Evolutionary conservation across 768 basidiomycete species (phyloP).

Genomic region (Agaricus sinodeliciosus): DNA sequence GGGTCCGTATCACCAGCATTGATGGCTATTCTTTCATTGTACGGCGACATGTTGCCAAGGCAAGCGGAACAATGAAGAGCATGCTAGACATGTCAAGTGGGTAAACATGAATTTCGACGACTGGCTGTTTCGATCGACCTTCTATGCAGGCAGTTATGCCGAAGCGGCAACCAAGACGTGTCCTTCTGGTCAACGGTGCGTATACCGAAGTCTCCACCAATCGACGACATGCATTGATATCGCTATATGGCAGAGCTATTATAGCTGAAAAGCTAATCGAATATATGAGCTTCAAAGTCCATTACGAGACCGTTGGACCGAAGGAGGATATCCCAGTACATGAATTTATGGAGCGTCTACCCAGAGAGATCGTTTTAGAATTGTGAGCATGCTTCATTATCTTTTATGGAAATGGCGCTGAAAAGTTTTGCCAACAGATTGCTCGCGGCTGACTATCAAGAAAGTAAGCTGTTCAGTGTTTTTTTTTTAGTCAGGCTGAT

Average conservation of each 20-base stretch:
- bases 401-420: not conserved
- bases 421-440: slow-evolving; percentile 28
- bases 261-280: slow-evolving; percentile 87
- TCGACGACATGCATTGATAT: not conserved
- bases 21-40: slow-evolving; percentile 84
- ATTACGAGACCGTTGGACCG: slow-evolving; percentile 62
- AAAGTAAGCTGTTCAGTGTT: slow-evolving; percentile 31
- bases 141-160: slow-evolving; percentile 54
- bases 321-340: slow-evolving; percentile 73
- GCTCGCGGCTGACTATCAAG: slow-evolving; percentile 60
- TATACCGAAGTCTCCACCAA: not conserved
- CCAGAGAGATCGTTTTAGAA: slow-evolving; percentile 84
- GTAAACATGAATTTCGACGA: slow-evolving; percentile 13
- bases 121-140: not conserved
- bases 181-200: slow-evolving; percentile 65
- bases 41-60: slow-evolving; percentile 63
- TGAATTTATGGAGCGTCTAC: slow-evolving; percentile 78
- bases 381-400: slow-evolving; percentile 47
- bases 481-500: too few relatives aligned
- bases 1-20: slow-evolving; percentile 70
- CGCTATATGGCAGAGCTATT: slow-evolving; percentile 35
- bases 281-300: slow-evolving; percentile 80
- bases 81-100: slow-evolving; percentile 72
- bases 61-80: slow-evolving; percentile 76
- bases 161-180: slow-evolving; percentile 72